Evolutionary conservation across 805 yeast species (phyloP).

Genomic region (Jamesozyma gamospora): DNA sequence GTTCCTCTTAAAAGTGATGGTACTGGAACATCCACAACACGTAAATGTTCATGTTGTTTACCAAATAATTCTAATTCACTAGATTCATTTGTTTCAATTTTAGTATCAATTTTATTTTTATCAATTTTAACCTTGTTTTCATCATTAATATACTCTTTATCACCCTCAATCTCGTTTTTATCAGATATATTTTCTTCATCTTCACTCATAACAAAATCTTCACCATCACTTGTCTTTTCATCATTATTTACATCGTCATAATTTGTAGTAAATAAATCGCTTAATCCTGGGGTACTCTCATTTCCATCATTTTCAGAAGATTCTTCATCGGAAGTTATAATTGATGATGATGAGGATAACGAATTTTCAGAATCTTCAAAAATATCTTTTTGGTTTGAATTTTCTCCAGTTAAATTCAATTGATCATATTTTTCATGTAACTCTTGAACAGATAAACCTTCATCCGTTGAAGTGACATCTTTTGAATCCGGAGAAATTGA

Average conservation of each 20-base stretch:
- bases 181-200: slow-evolving; percentile 15
- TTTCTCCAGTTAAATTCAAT: not conserved
- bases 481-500: slow-evolving; percentile 15
- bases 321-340: not conserved
- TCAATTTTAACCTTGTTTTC: not conserved
- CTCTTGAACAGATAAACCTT: slow-evolving; percentile 35
- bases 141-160: not conserved
- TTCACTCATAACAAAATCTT: slow-evolving; percentile 1
- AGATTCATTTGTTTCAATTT: slow-evolving; percentile 11
- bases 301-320: slow-evolving; percentile 6
- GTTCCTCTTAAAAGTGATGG: slow-evolving; percentile 75
- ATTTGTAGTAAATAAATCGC: slow-evolving; percentile 5
- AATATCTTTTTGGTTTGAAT: not conserved
- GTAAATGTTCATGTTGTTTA: slow-evolving; percentile 21
- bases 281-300: slow-evolving; percentile 29
- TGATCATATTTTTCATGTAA: slow-evolving; percentile 32
- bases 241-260: slow-evolving; percentile 10
- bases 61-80: slow-evolving; percentile 4
- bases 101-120: slow-evolving; percentile 7
- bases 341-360: not conserved
- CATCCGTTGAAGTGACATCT: slow-evolving; percentile 17
- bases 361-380: slow-evolving; percentile 4
- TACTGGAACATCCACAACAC: slow-evolving; percentile 62
- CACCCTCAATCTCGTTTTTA: slow-evolving; percentile 7
- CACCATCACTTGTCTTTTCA: slow-evolving; percentile 1